A percentile compares a stretch with the other conserved stretches of the same genome.
phyloP scores from a whole-genome alignment of 2,329 filamentous ascomycete species.

The Ascochyta fabae region DNA sequence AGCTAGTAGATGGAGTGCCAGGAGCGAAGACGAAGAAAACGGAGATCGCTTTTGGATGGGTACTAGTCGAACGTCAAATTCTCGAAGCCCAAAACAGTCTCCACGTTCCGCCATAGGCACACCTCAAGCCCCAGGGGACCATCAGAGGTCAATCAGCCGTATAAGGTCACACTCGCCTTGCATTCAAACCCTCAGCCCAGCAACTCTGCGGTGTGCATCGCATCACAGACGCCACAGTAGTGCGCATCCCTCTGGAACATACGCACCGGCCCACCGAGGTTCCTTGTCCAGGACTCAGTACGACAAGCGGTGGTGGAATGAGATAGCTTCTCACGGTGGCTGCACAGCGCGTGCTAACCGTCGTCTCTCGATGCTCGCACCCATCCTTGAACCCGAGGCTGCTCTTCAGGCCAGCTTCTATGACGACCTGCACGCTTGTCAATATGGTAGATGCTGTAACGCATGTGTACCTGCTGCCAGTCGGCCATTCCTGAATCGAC shows the following conservation, averaged over 20 bases:
- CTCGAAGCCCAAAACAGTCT: too few relatives aligned
- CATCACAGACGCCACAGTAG: background rate
- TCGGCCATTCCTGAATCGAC: background rate
- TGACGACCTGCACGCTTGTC: background rate
- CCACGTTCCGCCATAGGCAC: background rate
- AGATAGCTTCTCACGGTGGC: constrained; percentile 6
- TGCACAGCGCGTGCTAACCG: constrained; percentile 3
- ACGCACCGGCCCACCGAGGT: background rate
- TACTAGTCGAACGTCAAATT: background rate
- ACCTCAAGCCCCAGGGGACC: background rate
- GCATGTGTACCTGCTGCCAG: background rate
- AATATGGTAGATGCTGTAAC: background rate
- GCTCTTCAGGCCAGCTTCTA: background rate
- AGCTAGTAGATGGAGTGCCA: background rate
- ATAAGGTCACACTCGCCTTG: background rate
- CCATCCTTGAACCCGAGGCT: constrained; percentile 16
- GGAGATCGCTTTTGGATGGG: background rate
- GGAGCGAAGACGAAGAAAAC: background rate
- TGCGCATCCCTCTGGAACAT: background rate
- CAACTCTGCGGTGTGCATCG: background rate
- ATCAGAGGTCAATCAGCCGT: background rate
- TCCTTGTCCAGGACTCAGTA: constrained; percentile 1
- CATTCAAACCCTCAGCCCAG: background rate
- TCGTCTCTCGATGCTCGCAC: constrained; percentile 14
- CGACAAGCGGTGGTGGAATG: constrained; percentile 16